Percentiles rank a stretch among this genome's conserved stretches.
Evolutionary conservation across 371 early-diverging fungal genomes (phyloP).

Genomic region (Zancudomyces culisetae): DNA sequence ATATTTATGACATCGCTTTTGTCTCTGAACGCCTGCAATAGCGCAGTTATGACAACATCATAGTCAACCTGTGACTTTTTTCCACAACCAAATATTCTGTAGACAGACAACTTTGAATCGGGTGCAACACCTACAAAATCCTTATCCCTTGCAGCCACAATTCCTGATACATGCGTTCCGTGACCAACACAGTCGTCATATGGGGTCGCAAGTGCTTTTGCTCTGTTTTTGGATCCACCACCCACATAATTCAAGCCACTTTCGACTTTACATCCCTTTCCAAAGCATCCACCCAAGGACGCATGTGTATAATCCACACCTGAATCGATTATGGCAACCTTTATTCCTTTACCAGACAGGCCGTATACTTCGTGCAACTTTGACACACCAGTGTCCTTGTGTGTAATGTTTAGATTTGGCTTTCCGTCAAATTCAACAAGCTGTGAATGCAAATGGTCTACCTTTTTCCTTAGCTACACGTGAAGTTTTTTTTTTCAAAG

Average conservation of each 20-base stretch:
- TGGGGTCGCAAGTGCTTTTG: slow-evolving; percentile 12
- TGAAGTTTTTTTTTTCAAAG: no score
- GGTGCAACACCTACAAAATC: slow-evolving; percentile 46
- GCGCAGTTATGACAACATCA: slow-evolving; percentile 44
- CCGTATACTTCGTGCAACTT: slow-evolving; percentile 25
- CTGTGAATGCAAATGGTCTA: not conserved
- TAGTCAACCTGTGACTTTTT: slow-evolving; percentile 31
- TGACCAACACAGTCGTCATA: slow-evolving; percentile 38
- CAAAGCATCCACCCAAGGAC: slow-evolving; percentile 36
- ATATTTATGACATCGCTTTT: slow-evolving; percentile 51
- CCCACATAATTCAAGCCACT: slow-evolving; percentile 42
- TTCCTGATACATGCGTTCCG: slow-evolving; percentile 47
- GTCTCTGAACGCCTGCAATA: slow-evolving; percentile 39
- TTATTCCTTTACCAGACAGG: slow-evolving; percentile 40
- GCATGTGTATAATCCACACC: slow-evolving; percentile 43
- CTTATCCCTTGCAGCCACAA: slow-evolving; percentile 37
- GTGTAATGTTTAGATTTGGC: slow-evolving; percentile 23
- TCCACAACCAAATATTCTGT: slow-evolving; percentile 46
- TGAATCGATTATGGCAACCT: slow-evolving; percentile 49
- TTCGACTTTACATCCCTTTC: slow-evolving; percentile 20
- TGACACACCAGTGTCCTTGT: slow-evolving; percentile 40
- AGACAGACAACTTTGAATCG: slow-evolving; percentile 37
- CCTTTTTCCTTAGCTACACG: no score
- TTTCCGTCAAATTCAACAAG: not conserved
- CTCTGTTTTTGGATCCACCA: slow-evolving; percentile 25